Evolutionary conservation across 2,329 filamentous ascomycete species (phyloP).

Genomic region (Leptographium radiaticola): DNA sequence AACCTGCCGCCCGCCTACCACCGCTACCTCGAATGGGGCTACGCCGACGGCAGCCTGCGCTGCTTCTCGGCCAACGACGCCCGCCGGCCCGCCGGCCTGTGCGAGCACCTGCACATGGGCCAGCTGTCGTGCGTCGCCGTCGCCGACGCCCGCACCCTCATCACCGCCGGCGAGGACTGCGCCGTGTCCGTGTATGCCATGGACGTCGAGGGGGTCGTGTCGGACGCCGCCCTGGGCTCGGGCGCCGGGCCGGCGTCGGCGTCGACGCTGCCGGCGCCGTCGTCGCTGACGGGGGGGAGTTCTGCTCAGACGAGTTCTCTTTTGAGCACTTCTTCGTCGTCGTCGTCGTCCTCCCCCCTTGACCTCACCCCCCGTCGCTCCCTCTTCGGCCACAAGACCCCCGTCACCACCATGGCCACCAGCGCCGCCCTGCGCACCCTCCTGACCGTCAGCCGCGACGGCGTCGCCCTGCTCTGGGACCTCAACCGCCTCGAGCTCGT

Average conservation of each 20-base stretch:
- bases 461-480: slow-evolving; percentile 78
- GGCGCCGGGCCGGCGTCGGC: slow-evolving; percentile 40
- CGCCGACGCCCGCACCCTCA: slow-evolving; percentile 77
- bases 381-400: slow-evolving; percentile 79
- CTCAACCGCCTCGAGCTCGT: slow-evolving; percentile 83
- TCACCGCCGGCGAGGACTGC: slow-evolving; percentile 87
- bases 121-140: slow-evolving; percentile 76
- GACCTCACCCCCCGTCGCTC: slow-evolving; percentile 69
- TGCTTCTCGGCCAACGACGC: slow-evolving; percentile 81
- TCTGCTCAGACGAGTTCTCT: too few relatives aligned
- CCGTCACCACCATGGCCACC: slow-evolving; percentile 70
- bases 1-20: slow-evolving; percentile 81
- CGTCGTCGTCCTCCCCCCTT: too few relatives aligned
- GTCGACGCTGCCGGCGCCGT: too few relatives aligned
- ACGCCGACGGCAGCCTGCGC: slow-evolving; percentile 81
- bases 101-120: slow-evolving; percentile 86
- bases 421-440: slow-evolving; percentile 83
- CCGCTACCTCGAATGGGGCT: slow-evolving; percentile 92
- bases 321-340: too few relatives aligned
- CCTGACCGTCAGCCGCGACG: slow-evolving; percentile 69
- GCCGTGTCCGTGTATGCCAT: slow-evolving; percentile 78
- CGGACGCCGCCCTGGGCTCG: slow-evolving; percentile 27
- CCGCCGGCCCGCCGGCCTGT: slow-evolving; percentile 72
- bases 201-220: slow-evolving; percentile 40
- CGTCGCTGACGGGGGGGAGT: too few relatives aligned